Base-by-base conservation (phyloP, 495 filamentous ascomycete species). In the Sphaerosporella brunnea region DNA sequence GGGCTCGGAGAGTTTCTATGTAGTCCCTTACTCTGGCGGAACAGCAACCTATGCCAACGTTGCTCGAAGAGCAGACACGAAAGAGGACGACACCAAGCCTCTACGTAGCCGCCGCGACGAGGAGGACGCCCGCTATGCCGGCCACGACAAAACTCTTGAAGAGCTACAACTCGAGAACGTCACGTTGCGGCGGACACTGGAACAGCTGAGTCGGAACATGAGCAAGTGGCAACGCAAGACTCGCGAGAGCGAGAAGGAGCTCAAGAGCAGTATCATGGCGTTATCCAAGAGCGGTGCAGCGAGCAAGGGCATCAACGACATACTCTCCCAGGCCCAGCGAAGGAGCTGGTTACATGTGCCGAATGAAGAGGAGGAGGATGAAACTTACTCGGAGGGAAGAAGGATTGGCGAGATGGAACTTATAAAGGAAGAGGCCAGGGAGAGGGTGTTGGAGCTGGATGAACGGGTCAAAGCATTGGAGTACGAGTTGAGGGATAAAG, bases 41-140 rank as follows among this genome's bases (percentile, higher is more conserved):
- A 93, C 85, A 0, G 74, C 82, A 35, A 82, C 83, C 0, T 97
- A 96, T 59, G 87, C 90, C 2, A 80, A 75, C 36, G 92, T 97
- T 23, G 66, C 94, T 32, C 51, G 52, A 4, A 55, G 56, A 9
- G n/a, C n/a, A n/a, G n/a, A n/a, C n/a, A n/a, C n/a, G n/a, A 42
- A 7, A 10, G 20, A 1, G 8, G 43, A 25, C 1, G 16, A n/a
- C 26, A 28, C 34, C 4, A 34, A 20, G 13, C n/a, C n/a, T n/a
- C n/a, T n/a, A n/a, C n/a, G n/a, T n/a, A n/a, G n/a, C n/a, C n/a
- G n/a, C n/a, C 25, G 28, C 42, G 45, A 48, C 19, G 30, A 48
- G 15, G 45, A 48, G 21, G n/a, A 18, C 3, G 32, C 45, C 23
- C 26, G 42, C 15, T 47, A 53, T 18, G 20, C 45, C 2, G 55